These are phyloP conservation scores for Parsonsia alboflavescens DNA, from an alignment of 257 asterid genomes.

Conservation along the genomic window DNA sequence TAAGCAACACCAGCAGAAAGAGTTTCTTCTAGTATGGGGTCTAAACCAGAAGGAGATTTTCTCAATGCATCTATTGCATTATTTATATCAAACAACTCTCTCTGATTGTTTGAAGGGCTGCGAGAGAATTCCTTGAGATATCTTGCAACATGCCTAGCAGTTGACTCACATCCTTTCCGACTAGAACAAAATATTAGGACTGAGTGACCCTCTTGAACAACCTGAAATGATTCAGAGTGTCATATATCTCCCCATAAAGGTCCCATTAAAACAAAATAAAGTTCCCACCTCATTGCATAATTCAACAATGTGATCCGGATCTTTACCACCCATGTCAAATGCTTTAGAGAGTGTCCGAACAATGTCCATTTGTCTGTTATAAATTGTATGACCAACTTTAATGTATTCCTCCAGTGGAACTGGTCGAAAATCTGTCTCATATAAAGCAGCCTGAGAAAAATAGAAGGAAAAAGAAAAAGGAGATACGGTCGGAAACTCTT, in stretches of 20 bases:
- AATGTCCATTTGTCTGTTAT: constrained; percentile 70
- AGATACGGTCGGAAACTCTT: constrained; percentile 5
- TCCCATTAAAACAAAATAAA: constrained; percentile 18
- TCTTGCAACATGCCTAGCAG: constrained; percentile 88
- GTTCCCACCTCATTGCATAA: constrained; percentile 85
- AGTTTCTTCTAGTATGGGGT: constrained; percentile 84
- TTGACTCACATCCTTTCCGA: constrained; percentile 96
- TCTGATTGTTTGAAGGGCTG: constrained; percentile 41
- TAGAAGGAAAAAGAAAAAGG: background rate
- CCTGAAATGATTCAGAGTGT: constrained; percentile 39
- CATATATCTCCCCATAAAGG: no score
- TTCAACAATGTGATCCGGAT: constrained; percentile 94
- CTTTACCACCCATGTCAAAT: constrained; percentile 84
- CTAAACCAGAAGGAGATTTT: constrained; percentile 95
- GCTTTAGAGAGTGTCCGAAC: constrained; percentile 65
- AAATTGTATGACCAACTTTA: constrained; percentile 74
- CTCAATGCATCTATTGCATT: constrained; percentile 75
- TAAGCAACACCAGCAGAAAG: constrained; percentile 96
- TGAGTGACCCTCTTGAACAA: constrained; percentile 98
- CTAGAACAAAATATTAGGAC: constrained; percentile 95
- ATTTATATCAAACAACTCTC: constrained; percentile 51
- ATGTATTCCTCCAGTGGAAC: constrained; percentile 94
- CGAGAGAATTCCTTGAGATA: constrained; percentile 55
- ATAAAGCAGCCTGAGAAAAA: constrained; percentile 73
- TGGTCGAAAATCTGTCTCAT: constrained; percentile 92